Conservation (phyloP, 2,329 filamentous ascomycete species). For the Aspergillus puulaauensis region DNA sequence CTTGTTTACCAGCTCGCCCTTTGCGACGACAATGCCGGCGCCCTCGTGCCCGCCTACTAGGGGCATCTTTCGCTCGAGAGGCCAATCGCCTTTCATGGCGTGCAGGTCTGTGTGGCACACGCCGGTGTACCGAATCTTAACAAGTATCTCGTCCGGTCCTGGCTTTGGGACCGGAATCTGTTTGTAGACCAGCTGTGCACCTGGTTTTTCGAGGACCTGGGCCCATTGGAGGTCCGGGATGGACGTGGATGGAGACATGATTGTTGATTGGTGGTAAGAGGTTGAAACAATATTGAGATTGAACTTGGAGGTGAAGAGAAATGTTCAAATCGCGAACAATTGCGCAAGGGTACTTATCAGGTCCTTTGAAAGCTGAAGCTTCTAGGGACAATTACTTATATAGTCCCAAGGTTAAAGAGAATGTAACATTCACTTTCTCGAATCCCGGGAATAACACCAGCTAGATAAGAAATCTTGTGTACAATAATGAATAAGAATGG, state of each 20-base stretch:
- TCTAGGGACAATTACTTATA: too few relatives aligned
- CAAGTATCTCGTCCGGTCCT: constrained; percentile 83
- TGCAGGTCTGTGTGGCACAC: constrained; percentile 87
- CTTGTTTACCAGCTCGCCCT: constrained; percentile 68
- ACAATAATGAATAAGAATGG: too few relatives aligned
- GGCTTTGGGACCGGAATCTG: constrained; percentile 76
- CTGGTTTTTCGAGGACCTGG: constrained; percentile 81
- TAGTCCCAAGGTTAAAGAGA: too few relatives aligned
- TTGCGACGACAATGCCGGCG: constrained; percentile 78
- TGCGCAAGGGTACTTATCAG: too few relatives aligned
- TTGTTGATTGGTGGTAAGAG: neutral
- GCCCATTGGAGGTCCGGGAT: constrained; percentile 88
- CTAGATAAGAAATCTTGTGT: too few relatives aligned
- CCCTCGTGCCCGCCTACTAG: constrained; percentile 80
- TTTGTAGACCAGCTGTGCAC: constrained; percentile 59
- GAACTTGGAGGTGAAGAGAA: neutral
- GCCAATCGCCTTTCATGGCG: constrained; percentile 88
- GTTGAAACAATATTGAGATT: neutral
- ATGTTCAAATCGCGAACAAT: neutral
- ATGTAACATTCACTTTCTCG: too few relatives aligned
- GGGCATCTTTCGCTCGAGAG: constrained; percentile 75
- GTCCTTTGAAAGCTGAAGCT: too few relatives aligned
- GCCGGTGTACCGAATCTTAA: constrained; percentile 87
- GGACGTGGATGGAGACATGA: constrained; percentile 24
- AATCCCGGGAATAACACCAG: too few relatives aligned